Percentiles rank a stretch among this genome's conserved stretches.
Conservation (phyloP, 495 filamentous ascomycete species). For the Penicillium dipodomyicola region DNA sequence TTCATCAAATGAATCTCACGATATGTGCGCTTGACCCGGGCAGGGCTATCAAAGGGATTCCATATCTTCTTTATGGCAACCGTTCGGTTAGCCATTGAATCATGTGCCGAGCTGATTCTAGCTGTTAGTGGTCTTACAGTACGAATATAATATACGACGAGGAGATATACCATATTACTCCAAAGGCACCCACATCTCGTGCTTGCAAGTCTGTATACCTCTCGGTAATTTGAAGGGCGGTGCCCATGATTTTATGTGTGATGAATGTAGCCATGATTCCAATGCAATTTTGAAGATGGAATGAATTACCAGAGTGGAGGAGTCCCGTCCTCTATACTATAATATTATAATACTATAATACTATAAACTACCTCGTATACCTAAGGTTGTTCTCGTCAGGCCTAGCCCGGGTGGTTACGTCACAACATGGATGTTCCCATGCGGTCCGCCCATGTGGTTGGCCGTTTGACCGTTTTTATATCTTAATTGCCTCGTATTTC, state of each 20-base stretch:
- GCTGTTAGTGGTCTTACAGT: neutral
- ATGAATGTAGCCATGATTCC: slow-evolving; percentile 3
- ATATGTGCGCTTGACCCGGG: slow-evolving; percentile 86
- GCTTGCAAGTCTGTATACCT: slow-evolving; percentile 4
- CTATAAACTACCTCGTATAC: too few relatives aligned
- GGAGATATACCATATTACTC: neutral
- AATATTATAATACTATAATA: too few relatives aligned
- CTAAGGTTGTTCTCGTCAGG: too few relatives aligned
- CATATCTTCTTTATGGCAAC: slow-evolving; percentile 96
- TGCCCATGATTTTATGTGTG: slow-evolving; percentile 5
- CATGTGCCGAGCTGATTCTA: slow-evolving; percentile 6
- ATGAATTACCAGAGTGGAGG: too few relatives aligned
- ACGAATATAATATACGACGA: neutral
- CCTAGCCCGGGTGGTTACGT: too few relatives aligned
- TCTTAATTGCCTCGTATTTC: too few relatives aligned
- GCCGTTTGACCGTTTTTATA: too few relatives aligned
- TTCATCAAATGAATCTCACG: slow-evolving; percentile 87
- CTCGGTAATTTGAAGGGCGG: neutral
- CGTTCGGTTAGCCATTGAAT: slow-evolving; percentile 49
- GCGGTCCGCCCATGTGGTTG: too few relatives aligned
- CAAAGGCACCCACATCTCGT: slow-evolving; percentile 2
- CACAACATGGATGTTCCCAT: too few relatives aligned
- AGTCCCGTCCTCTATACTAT: too few relatives aligned
- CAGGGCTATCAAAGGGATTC: slow-evolving; percentile 90
- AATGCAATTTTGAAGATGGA: neutral